Conservation (phyloP, 2,329 filamentous ascomycete species). For the Moelleriella libera region DNA sequence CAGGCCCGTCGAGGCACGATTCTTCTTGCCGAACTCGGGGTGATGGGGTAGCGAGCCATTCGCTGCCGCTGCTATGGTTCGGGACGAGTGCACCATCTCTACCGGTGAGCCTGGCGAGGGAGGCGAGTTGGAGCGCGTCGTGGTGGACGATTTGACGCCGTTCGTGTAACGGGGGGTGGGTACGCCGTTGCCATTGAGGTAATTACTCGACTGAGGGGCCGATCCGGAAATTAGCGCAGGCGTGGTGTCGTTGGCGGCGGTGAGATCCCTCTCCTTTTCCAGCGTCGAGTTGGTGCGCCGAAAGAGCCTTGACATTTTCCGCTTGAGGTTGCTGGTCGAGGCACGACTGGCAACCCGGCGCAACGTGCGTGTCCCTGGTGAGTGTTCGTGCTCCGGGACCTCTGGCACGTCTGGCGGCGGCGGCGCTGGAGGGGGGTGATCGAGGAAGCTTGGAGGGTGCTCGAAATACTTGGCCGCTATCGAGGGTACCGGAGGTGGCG, state of each 20-base stretch:
- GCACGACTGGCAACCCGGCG: constrained; percentile 27
- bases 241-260: constrained; percentile 8
- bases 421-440: background rate
- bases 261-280: constrained; percentile 12
- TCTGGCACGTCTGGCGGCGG: constrained; percentile 6
- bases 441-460: too few relatives aligned
- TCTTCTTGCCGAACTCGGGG: constrained; percentile 35
- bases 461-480: background rate
- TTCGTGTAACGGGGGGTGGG: constrained; percentile 28
- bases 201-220: constrained; percentile 4
- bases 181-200: constrained; percentile 1
- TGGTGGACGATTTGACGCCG: constrained; percentile 25
- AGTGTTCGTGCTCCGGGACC: constrained; percentile 11
- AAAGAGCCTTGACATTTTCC: constrained; percentile 36
- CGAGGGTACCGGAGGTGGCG: background rate
- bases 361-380: constrained; percentile 16
- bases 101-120: constrained; percentile 33
- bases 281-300: constrained; percentile 24
- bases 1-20: constrained; percentile 35
- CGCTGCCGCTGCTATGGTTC: constrained; percentile 5
- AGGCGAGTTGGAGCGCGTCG: constrained; percentile 33
- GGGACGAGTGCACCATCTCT: constrained; percentile 22
- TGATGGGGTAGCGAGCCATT: constrained; percentile 23
- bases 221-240: constrained; percentile 8
- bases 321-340: constrained; percentile 29